These are phyloP conservation scores for Hypoxylon subgilvum DNA, from an alignment of 495 filamentous ascomycete species.

Conservation along the genomic window DNA sequence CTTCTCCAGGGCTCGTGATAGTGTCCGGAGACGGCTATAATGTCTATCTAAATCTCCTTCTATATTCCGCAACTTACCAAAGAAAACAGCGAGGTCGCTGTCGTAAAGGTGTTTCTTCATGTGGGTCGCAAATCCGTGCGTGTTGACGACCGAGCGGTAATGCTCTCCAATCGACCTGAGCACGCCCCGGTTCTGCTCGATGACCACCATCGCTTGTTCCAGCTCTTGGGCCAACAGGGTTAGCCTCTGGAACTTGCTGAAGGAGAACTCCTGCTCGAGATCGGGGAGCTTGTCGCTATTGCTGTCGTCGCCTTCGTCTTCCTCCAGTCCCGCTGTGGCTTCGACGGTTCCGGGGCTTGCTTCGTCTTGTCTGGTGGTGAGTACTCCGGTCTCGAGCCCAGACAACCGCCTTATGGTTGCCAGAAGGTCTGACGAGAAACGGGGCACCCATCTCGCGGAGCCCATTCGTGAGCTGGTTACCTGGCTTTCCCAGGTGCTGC, in stretches of 20 bases:
- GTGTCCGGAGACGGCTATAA: constrained; percentile 33
- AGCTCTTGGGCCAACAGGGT: constrained; percentile 49
- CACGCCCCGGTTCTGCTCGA: constrained; percentile 47
- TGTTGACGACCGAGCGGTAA: constrained; percentile 24
- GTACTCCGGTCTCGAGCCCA: not conserved
- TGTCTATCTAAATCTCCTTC: constrained; percentile 41
- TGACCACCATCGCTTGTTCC: constrained; percentile 44
- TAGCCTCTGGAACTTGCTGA: constrained; percentile 47
- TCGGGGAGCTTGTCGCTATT: constrained; percentile 13
- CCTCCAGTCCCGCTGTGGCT: constrained; percentile 1
- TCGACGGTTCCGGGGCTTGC: constrained; percentile 6
- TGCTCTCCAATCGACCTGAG: constrained; percentile 45
- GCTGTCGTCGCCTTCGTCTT: constrained; percentile 5
- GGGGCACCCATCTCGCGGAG: constrained; percentile 7
- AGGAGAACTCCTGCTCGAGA: constrained; percentile 41
- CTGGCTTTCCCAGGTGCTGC: constrained; percentile 16
- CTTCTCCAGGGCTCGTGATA: constrained; percentile 37
- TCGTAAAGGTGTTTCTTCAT: constrained; percentile 11
- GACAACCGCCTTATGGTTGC: constrained; percentile 4
- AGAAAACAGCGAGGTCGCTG: constrained; percentile 27
- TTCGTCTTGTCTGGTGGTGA: not conserved
- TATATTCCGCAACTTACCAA: constrained; percentile 25
- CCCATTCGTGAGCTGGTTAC: not conserved
- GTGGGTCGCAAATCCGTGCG: constrained; percentile 12
- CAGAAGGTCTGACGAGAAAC: constrained; percentile 4